Evolutionary conservation across 2,329 filamentous ascomycete species (phyloP).

Genomic region (Alternaria consortialis): DNA sequence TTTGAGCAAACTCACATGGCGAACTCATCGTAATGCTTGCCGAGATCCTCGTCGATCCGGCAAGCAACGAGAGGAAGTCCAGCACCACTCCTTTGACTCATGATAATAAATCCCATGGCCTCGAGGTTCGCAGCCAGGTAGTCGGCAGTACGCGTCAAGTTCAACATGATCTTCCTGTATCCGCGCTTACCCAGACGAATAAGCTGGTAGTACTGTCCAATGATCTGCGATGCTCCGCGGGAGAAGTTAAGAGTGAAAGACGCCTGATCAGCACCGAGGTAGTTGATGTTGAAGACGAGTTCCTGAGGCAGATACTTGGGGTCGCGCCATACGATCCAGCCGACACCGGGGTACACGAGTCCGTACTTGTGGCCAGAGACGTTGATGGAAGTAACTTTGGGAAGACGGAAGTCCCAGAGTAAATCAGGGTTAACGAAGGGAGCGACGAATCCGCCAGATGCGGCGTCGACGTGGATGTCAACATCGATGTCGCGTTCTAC

Average conservation of each 20-base stretch:
- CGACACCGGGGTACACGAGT: slow-evolving; percentile 83
- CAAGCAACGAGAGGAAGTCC: slow-evolving; percentile 92
- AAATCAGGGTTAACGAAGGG: slow-evolving; percentile 87
- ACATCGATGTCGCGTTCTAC: slow-evolving; percentile 77
- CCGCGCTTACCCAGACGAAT: slow-evolving; percentile 93
- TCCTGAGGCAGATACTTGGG: slow-evolving; percentile 76
- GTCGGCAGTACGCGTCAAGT: slow-evolving; percentile 88
- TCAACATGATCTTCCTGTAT: slow-evolving; percentile 92
- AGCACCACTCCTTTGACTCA: slow-evolving; percentile 79
- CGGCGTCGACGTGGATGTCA: slow-evolving; percentile 93
- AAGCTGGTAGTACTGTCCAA: slow-evolving; percentile 97
- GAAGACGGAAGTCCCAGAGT: slow-evolving; percentile 90
- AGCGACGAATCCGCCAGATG: slow-evolving; percentile 89
- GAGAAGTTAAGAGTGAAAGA: slow-evolving; percentile 98
- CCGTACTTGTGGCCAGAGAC: slow-evolving; percentile 91
- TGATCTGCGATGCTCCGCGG: slow-evolving; percentile 92
- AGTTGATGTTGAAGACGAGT: slow-evolving; percentile 99
- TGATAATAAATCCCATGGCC: slow-evolving; percentile 82
- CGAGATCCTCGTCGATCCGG: slow-evolving; percentile 69
- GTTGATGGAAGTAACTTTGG: slow-evolving; percentile 92
- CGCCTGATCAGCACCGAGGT: slow-evolving; percentile 92
- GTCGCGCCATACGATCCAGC: slow-evolving; percentile 90
- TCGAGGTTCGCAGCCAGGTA: slow-evolving; percentile 80
- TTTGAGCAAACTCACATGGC: slow-evolving; percentile 56
- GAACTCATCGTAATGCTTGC: slow-evolving; percentile 65